phyloP scores from a whole-genome alignment of 768 basidiomycete species.

The Leccinum rimulosum region DNA sequence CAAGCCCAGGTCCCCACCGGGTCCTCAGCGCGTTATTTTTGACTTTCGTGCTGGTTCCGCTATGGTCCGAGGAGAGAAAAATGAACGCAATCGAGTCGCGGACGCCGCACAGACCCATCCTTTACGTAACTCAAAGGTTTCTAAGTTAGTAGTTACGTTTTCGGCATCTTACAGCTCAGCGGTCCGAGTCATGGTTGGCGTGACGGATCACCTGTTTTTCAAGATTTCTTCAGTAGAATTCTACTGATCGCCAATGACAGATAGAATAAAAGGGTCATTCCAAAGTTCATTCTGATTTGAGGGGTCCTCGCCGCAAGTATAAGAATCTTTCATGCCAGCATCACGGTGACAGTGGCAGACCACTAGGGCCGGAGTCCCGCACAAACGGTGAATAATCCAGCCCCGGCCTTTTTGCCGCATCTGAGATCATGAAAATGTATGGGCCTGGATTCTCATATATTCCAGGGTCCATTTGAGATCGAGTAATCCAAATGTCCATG shows the following conservation, averaged over 20 bases:
- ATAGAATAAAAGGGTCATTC: neutral
- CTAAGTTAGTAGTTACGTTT: too few relatives aligned
- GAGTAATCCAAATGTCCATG: neutral
- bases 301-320: neutral
- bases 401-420: neutral
- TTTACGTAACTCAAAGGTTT: neutral
- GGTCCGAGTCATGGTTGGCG: neutral
- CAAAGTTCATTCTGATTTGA: neutral
- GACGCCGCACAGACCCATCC: neutral
- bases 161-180: neutral
- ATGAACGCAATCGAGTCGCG: conserved; percentile 10
- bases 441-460: neutral
- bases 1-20: neutral
- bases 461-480: neutral
- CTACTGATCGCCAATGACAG: neutral
- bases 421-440: neutral
- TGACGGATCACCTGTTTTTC: neutral
- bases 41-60: neutral
- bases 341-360: too few relatives aligned
- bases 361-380: neutral
- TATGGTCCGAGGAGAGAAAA: conserved; percentile 2
- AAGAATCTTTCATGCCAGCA: too few relatives aligned
- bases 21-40: neutral
- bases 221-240: neutral
- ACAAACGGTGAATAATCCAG: neutral